These are phyloP conservation scores for Thalassiosira hispida DNA, from an alignment of 352 stramenopile species.

Conservation along the genomic window DNA sequence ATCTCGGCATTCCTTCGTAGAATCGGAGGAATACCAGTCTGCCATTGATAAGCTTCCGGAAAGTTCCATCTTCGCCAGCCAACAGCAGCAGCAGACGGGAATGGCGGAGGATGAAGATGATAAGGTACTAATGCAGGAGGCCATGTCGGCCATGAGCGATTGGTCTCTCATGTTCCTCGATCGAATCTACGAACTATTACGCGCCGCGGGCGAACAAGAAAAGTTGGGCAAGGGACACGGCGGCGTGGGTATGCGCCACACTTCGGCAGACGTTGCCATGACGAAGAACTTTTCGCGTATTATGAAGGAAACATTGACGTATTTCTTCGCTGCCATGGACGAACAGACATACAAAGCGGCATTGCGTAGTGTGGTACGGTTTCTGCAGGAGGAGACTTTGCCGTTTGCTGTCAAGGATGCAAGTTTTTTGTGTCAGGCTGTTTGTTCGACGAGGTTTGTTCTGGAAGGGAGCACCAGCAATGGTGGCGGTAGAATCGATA, in stretches of 20 bases:
- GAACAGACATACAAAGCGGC: constrained; percentile 61
- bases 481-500: constrained; percentile 14
- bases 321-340: constrained; percentile 83
- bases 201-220: constrained; percentile 77
- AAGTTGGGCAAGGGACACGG: constrained; percentile 73
- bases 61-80: constrained; percentile 63
- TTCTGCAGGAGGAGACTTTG: constrained; percentile 79
- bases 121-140: constrained; percentile 66
- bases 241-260: constrained; percentile 65
- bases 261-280: constrained; percentile 73
- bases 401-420: constrained; percentile 79
- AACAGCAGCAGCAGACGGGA: constrained; percentile 22
- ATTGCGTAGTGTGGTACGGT: constrained; percentile 68
- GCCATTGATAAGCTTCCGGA: constrained; percentile 63
- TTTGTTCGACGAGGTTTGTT: constrained; percentile 61
- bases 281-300: constrained; percentile 79
- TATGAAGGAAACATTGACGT: constrained; percentile 76
- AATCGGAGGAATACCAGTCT: constrained; percentile 61
- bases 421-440: constrained; percentile 75
- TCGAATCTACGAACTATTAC: constrained; percentile 75
- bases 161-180: constrained; percentile 82
- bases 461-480: constrained; percentile 10
- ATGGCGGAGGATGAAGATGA: constrained; percentile 31
- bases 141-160: constrained; percentile 71
- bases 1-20: constrained; percentile 39